Evolutionary conservation across 495 filamentous ascomycete species (phyloP).

Genomic region (Talaromyces nanjingensis): DNA sequence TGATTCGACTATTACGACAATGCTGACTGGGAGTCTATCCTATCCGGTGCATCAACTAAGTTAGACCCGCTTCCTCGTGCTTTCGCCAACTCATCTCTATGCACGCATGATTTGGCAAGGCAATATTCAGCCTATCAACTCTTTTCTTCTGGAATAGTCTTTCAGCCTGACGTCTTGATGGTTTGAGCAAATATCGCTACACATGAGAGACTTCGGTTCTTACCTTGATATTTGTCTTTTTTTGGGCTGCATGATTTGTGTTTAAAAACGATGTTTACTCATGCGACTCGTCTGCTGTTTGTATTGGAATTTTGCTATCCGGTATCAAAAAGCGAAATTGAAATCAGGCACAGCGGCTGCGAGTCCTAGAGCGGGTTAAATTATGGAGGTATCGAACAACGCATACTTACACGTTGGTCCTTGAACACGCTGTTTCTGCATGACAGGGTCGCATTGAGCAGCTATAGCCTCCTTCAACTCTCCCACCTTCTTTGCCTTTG

Average conservation of each 20-base stretch:
- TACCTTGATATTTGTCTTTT: not conserved
- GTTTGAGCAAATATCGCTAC: not conserved
- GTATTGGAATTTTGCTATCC: not conserved
- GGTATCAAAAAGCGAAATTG: no score
- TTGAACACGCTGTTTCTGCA: not conserved
- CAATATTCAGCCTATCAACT: not conserved
- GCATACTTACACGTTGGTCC: not conserved
- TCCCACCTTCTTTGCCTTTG: not conserved
- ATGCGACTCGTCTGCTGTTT: not conserved
- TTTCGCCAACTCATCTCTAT: slow-evolving; percentile 1
- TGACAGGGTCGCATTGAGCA: not conserved
- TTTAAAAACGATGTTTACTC: not conserved
- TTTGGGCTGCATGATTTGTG: not conserved
- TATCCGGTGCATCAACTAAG: not conserved
- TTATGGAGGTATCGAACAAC: not conserved
- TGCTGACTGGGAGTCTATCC: not conserved
- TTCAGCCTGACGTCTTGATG: not conserved
- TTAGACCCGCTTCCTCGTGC: not conserved
- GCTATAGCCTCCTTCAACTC: not conserved
- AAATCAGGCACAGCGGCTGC: not conserved
- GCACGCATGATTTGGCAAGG: not conserved
- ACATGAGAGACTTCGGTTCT: not conserved
- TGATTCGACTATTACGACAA: not conserved
- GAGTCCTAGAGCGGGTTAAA: not conserved
- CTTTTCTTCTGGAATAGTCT: not conserved